A percentile compares a stretch with the other conserved stretches of the same genome.
Evolutionary conservation across 2,329 filamentous ascomycete species (phyloP).

Genomic region (Eurotiales sp.): DNA sequence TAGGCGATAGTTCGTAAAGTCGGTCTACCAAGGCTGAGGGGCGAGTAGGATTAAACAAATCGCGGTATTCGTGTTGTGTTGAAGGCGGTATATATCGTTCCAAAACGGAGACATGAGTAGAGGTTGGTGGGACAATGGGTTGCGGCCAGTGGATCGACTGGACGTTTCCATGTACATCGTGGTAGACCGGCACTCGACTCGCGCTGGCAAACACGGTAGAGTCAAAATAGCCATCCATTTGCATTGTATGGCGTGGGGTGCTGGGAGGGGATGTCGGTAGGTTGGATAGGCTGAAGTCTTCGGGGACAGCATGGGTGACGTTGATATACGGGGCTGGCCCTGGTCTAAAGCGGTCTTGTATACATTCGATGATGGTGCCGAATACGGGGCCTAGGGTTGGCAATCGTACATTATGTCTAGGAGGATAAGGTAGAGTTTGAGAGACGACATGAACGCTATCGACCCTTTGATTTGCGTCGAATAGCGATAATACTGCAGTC

Average conservation of each 20-base stretch:
- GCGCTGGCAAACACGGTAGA: constrained; percentile 60
- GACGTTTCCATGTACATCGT: constrained; percentile 50
- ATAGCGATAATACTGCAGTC: constrained; percentile 34
- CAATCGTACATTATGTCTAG: constrained; percentile 28
- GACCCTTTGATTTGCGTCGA: constrained; percentile 31
- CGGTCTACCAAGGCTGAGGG: constrained; percentile 60
- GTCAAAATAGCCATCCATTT: constrained; percentile 60
- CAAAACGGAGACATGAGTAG: constrained; percentile 58
- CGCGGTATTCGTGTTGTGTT: constrained; percentile 54
- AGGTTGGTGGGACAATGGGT: constrained; percentile 58
- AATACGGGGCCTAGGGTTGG: constrained; percentile 44
- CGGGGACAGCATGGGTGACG: constrained; percentile 61
- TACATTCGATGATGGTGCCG: constrained; percentile 50
- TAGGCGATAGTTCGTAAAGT: constrained; percentile 55
- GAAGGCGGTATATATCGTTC: constrained; percentile 65
- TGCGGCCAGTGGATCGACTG: constrained; percentile 47
- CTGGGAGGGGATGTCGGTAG: constrained; percentile 61
- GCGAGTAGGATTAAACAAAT: constrained; percentile 54
- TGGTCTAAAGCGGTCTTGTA: constrained; percentile 51
- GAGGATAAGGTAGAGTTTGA: constrained; percentile 57
- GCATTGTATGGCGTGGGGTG: constrained; percentile 49
- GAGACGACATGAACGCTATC: constrained; percentile 55
- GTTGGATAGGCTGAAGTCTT: constrained; percentile 59
- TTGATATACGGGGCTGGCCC: constrained; percentile 58
- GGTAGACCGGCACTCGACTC: constrained; percentile 57